Base-by-base conservation (phyloP, 2,329 filamentous ascomycete species). In the Parascedosporium putredinis region DNA sequence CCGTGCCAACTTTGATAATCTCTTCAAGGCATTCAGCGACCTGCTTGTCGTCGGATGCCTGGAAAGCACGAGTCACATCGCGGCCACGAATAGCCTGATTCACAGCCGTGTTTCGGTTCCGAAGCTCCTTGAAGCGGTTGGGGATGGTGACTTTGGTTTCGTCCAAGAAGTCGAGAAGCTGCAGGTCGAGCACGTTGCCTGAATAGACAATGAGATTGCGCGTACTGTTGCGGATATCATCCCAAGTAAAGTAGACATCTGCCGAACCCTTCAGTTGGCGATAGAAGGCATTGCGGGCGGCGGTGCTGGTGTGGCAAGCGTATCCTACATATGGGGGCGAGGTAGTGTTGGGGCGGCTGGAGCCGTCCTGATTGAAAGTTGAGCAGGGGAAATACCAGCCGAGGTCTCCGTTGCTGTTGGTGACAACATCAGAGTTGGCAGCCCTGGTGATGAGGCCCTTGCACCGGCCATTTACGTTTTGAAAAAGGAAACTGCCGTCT, bases 371-470 rank as follows among this genome's bases (percentile, higher is more conserved):
- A 57, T 94, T 94, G 74, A 90, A 94, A 2, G 86, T 75, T 4
- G 76, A 83, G 73, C 93, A 98, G 2, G 93, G 93, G 63, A 97
- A 97, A 64, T 98, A 98, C 91, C 93, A 98, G 2, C 84, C 93
- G 54, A 98, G 69, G 51, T 95, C 70, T 9, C 82, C 81, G 48
- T 83, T 69, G 23, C 65, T 67, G 62, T 95, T 83, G 5, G 84
- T 86, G 1, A 90, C 88, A 7, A 98, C 81, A 58, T 88, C 84
- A 1, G 90, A 94, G 50, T 73, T 73, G 1, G 75, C 62, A 1
- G 84, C 79, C 6, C 75, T 67, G 1, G 80, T 95, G 62, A 98
- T 95, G 51, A 97, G 68, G 8, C 78, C 86, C 69, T 97, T 98
- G 76, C 93, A 98, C 54, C 86, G 86, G 45, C 93, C 94, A 59